Conservation (phyloP, 2,329 filamentous ascomycete genomes). For the Calonectria pseudoturangicola region DNA sequence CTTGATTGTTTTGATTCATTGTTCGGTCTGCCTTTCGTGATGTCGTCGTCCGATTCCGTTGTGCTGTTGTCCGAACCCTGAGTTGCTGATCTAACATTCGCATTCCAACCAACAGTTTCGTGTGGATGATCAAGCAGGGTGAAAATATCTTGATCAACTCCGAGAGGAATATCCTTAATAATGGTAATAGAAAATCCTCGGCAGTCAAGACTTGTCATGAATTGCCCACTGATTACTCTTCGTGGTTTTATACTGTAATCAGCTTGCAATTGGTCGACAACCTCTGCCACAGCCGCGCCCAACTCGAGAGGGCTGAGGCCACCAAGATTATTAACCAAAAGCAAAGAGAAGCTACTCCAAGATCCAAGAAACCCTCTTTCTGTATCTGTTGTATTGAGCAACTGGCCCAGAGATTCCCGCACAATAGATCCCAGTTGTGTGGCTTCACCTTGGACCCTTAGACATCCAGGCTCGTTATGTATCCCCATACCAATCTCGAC, state of each 20-base stretch:
- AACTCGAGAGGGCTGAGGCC: constrained; percentile 48
- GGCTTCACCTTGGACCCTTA: background rate
- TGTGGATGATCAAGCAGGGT: background rate
- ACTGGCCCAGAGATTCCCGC: constrained; percentile 25
- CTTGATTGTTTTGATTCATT: background rate
- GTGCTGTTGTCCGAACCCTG: background rate
- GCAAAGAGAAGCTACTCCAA: constrained; percentile 58
- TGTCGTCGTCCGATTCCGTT: background rate
- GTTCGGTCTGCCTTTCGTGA: accelerated
- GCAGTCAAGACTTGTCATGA: constrained; percentile 83
- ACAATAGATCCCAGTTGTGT: background rate
- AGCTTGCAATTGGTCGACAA: constrained; percentile 41
- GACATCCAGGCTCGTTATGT: background rate
- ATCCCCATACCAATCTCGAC: constrained; percentile 14
- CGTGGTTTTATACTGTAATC: constrained; percentile 65
- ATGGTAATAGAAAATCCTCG: constrained; percentile 81
- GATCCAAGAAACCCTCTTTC: constrained; percentile 73
- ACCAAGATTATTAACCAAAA: constrained; percentile 51
- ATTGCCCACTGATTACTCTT: constrained; percentile 65
- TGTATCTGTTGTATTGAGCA: constrained; percentile 65
- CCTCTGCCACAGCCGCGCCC: constrained; percentile 45
- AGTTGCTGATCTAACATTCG: background rate
- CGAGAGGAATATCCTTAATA: constrained; percentile 14
- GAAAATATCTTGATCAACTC: background rate
- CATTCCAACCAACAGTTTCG: background rate